Conservation (phyloP, 371 early-diverging fungal species). For the Circinella umbellata region DNA sequence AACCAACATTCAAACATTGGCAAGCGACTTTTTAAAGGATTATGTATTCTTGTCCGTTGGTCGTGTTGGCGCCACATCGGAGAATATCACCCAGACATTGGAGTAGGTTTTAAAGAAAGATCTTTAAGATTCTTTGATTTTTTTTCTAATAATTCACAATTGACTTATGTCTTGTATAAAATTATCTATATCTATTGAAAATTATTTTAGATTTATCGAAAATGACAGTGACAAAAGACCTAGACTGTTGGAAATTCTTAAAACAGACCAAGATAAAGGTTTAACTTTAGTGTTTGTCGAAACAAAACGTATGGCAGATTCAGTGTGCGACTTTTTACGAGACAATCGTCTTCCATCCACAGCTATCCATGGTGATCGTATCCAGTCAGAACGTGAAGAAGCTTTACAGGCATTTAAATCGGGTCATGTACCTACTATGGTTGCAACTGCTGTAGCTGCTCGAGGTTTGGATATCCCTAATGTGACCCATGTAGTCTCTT, state of each 20-base stretch:
- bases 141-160: too few species aligned
- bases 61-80: slow-evolving; percentile 94
- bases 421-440: slow-evolving; percentile 92
- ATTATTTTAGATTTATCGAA: slow-evolving; percentile 45
- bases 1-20: slow-evolving; percentile 91
- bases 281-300: slow-evolving; percentile 97
- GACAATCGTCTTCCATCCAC: slow-evolving; percentile 81
- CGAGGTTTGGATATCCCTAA: slow-evolving; percentile 96
- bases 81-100: slow-evolving; percentile 94
- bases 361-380: slow-evolving; percentile 96
- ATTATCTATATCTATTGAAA: too few species aligned
- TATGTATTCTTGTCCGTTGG: slow-evolving; percentile 95
- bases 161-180: too few species aligned
- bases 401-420: slow-evolving; percentile 89
- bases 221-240: slow-evolving; percentile 79
- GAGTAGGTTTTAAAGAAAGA: slow-evolving; percentile 13
- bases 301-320: slow-evolving; percentile 98
- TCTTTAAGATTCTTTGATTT: too few species aligned
- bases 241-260: slow-evolving; percentile 80
- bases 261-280: slow-evolving; percentile 57
- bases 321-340: slow-evolving; percentile 77
- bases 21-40: slow-evolving; percentile 93
- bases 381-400: slow-evolving; percentile 96
- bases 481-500: slow-evolving; percentile 91
- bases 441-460: slow-evolving; percentile 99